Evolutionary conservation across 2,329 filamentous ascomycete species (phyloP), one percentile per base, ranked within the genome.

Genomic region (Fusarium oligoseptatum): DNA sequence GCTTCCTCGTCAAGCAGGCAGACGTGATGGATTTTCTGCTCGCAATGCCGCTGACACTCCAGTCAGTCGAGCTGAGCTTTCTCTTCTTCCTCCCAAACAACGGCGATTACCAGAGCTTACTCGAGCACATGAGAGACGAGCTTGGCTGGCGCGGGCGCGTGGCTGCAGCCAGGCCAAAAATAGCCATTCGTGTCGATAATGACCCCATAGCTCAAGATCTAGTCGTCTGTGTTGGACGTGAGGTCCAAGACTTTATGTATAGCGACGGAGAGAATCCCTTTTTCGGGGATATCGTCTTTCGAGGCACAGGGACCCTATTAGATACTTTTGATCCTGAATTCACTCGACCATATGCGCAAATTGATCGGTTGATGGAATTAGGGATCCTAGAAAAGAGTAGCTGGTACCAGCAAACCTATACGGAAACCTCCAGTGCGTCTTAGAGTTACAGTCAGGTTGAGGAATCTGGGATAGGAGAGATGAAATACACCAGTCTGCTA

Each of bases 21-120:
- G 82, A 84, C 56, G 12, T 83, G 0, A 64, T 84, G 3, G 60
- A 67, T 0, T 60, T 83, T 2, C 78, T 85, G 12, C 41, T 55
- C 0, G 63, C 57, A 0, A 60, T 85, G 1, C 82, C 81, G 4
- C 9, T 24, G 0, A 80, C 79, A 1, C 24, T 83, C 1, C 72
- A 76, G 11, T 80, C 80, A 2, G 67, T 84, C 0, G 78, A 85
- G 32, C 71, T 85, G 7, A 83, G 81, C 52, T 80, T 79, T 14
- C 69, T 84, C 1, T 11, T 10, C 4, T 83, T 83, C 27, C 2
- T 79, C 15, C 65, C 71, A 20, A 11, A 34, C 0, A 4, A 15
- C 4, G 63, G 57, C 3, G 7, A 37, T 7, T 70, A 75, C 7
- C 24, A 57, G 2, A n/a, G 45, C 14, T 7, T 77, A 5, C 24